Percentiles rank a stretch among this genome's conserved stretches.
Evolutionary conservation across 768 basidiomycete species (phyloP).

Genomic region (Mycena amicta): DNA sequence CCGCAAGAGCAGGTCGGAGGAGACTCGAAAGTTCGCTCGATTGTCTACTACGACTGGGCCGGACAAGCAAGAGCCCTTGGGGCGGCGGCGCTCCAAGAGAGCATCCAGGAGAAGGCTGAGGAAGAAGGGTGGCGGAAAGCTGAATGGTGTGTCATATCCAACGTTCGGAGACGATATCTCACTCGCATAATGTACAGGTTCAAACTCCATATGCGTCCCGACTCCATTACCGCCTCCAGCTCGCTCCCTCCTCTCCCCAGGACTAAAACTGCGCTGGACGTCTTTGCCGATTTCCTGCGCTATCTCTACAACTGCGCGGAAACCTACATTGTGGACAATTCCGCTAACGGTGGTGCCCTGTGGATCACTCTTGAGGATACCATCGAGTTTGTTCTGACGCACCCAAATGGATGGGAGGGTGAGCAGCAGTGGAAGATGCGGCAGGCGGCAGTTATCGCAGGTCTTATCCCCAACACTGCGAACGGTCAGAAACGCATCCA

Average conservation of each 20-base stretch:
- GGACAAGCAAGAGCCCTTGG: conserved; percentile 45
- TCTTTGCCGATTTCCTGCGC: conserved; percentile 53
- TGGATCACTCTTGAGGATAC: conserved; percentile 47
- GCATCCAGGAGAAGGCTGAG: conserved; percentile 40
- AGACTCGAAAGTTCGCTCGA: conserved; percentile 51
- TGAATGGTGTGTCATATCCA: conserved; percentile 44
- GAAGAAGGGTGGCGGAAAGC: conserved; percentile 48
- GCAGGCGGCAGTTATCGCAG: conserved; percentile 51
- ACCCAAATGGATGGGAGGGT: conserved; percentile 71
- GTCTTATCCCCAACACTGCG: conserved; percentile 45
- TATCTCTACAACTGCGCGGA: conserved; percentile 50
- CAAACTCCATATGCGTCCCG: conserved; percentile 40
- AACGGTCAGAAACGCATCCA: conserved; percentile 46
- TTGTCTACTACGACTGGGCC: conserved; percentile 47
- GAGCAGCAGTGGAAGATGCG: conserved; percentile 60
- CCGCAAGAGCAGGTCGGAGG: conserved; percentile 48
- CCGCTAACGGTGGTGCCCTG: conserved; percentile 43
- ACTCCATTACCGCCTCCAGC: conserved; percentile 15
- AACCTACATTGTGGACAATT: conserved; percentile 50
- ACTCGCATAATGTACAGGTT: no score
- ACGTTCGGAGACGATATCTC: no score
- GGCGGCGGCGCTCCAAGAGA: conserved; percentile 46
- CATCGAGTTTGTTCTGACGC: conserved; percentile 56
- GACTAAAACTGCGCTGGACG: conserved; percentile 40
- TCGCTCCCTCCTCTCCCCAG: conserved; percentile 43